Evolutionary conservation across 495 filamentous ascomycete genomes (phyloP), one percentile per base, ranked within the genome.

Genomic region (Penicillium paradoxum): DNA sequence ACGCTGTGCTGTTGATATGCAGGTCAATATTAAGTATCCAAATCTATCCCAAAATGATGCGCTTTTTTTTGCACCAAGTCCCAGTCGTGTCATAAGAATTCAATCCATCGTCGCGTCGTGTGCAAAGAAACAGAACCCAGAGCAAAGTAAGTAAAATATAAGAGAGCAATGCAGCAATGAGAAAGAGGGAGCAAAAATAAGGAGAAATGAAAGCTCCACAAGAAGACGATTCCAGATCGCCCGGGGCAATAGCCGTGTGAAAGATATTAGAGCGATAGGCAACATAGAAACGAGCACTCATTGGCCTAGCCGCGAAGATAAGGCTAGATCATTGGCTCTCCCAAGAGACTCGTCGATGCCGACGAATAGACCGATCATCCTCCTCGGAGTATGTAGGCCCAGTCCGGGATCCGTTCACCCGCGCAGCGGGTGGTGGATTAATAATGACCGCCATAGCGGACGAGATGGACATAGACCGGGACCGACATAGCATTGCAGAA

Each of bases 391-490:
- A 53, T 37, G 60, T 58, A 46, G 60, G 56, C 0, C 61, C 54
- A 4, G 64, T 63, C 9, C 53, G 56, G 13, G 59, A 60, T 33
- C 54, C 66, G 42, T 61, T 45, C 43, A 73, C 45, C 45, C 60
- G 60, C 25, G 63, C 60, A 54, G 66, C 56, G 0, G 66, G 65
- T 22, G 60, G 66, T 13, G 59, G 64, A 9, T 51, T 54, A 11
- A 64, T 50, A 29, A 58, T 53, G 2, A 66, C 45, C n/a, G 43
- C 60, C 54, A 62, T 63, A 8, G 57, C 52, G 4, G 69, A 72
- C 3, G 68, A 67, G 3, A 71, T 51, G 2, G 73, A 77, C 43
- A 68, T 65, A 2, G 70, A 63, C 27, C 72, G 53, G 0, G 72
- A 71, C 10, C 69, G 63, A 13, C 61, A 51, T 4, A 70, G 56